phyloP scores from a whole-genome alignment of 305 asterid species.

The Solanum chacoense region DNA sequence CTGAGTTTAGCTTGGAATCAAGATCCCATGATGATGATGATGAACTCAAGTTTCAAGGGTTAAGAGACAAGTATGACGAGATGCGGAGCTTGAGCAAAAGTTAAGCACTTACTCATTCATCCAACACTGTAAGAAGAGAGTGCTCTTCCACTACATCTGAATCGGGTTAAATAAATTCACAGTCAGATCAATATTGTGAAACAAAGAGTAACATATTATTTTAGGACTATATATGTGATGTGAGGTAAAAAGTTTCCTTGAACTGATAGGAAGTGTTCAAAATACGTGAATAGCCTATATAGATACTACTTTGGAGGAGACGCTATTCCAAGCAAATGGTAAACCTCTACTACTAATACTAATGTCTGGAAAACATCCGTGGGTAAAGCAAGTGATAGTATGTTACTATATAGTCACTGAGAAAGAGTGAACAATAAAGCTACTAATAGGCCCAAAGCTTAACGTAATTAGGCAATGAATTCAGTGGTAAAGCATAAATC shows the following conservation, averaged over 20 bases:
- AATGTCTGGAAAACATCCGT: not conserved
- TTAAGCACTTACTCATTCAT: not conserved
- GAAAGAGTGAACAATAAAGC: not conserved
- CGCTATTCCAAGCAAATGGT: not conserved
- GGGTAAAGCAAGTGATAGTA: not conserved
- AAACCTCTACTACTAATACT: not conserved
- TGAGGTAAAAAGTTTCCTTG: not conserved
- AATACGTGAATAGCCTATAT: not conserved
- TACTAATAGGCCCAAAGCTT: not conserved
- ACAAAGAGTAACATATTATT: not conserved
- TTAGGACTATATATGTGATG: not conserved
- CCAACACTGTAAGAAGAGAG: not conserved
- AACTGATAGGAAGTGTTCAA: not conserved
- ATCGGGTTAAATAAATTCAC: not conserved
- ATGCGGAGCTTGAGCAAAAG: not conserved
- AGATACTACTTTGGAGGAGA: not conserved
- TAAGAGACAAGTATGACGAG: not conserved
- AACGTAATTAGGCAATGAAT: not conserved
- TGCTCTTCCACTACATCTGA: not conserved
- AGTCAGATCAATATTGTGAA: not conserved
- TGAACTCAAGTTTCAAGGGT: not conserved
- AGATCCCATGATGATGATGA: not conserved
- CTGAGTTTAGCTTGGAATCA: not conserved
- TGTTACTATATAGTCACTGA: not conserved
- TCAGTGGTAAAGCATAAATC: not conserved